Base-by-base conservation (phyloP, 139 green algal species). In the Monoraphidium neglectum region DNA sequence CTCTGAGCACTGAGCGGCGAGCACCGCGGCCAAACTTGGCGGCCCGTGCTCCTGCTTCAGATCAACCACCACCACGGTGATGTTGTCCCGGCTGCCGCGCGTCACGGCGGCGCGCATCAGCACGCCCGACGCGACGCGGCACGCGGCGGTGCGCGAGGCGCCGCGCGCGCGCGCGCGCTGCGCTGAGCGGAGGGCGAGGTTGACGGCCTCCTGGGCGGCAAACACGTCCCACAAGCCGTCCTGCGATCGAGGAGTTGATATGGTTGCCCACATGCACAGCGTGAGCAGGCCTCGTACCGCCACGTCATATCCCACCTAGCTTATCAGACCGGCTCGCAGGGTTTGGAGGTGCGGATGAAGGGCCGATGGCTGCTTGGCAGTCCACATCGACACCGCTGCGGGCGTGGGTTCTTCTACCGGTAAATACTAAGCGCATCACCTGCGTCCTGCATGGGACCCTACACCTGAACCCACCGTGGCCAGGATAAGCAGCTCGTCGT, bases 401-500 rank as follows among this genome's bases (percentile, higher is more conserved):
- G 43, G 43, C 43, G 43, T 8, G 8, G 43, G 8, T 12, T 12
- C 8, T 8, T 51, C 43, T 8, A 12, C 12, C 43, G 43, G 43
- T 51, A 51, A 51, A 51, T 21, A 51, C 43, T 12, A 12, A 51
- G n/a, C n/a, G n/a, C n/a, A n/a, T n/a, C n/a, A n/a, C n/a, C n/a
- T n/a, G n/a, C n/a, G n/a, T n/a, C n/a, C n/a, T n/a, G n/a, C n/a
- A n/a, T n/a, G n/a, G n/a, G n/a, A n/a, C n/a, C n/a, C n/a, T n/a
- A n/a, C n/a, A n/a, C 43, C 43, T 12, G 8, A 8, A 12, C 43
- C 8, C 43, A 51, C 43, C 33, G 82, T 85, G 0, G 88, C 88
- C 32, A 93, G 60, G 24, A 93, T 69, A 18, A 93, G 68, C 37
- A 95, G 80, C 78, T 93, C 87, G 65, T 95, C 90, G 15, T 87